Base-by-base conservation (phyloP, 805 yeast species). In the Wickerhamiella dianesei region DNA sequence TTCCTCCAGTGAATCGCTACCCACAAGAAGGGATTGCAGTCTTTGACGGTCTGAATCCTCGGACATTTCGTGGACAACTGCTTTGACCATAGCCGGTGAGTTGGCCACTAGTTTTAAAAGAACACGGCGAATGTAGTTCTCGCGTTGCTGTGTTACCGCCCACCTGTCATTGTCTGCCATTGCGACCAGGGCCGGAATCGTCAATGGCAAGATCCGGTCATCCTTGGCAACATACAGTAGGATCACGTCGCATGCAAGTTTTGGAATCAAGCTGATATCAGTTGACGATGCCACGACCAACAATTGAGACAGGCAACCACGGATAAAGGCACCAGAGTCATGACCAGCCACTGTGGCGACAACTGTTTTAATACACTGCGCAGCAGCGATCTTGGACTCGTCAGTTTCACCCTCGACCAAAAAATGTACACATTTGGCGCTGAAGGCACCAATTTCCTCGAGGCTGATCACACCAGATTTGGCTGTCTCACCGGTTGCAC, bases 61-160 rank as follows among this genome's bases (percentile, higher is more conserved):
- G 72, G 32, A 12, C 32, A 60, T 77, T 53, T 32, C 56, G 58
- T 59, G 76, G 71, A 40, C 78, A 58, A 32, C 64, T 44, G 19
- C 44, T 43, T 57, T 69, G 67, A 66, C 66, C 21, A 54, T 46
- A 16, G 45, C 49, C 8, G 62, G 54, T 40, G 64, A 62, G 18
- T 50, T 43, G 12, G 50, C 44, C 2, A 65, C 62, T 17, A 66
- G 50, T 41, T 56, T 61, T 13, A 66, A 48, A 12, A 66, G 55
- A 46, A 53, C 45, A n/a, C 48, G 50, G 13, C 56, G 54, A 8
- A 50, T 57, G 42, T 56, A 56, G 21, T 35, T 37, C 21, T 39
- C 42, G 21, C 60, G 49, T 32, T 48, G 50, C 2, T 41, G 50
- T 5, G 39, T 40, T 3, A 56, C 44, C 8, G 52, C 43, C 44